phyloP scores from a whole-genome alignment of 495 filamentous ascomycete genomes.

The Cladorrhinum samala region DNA sequence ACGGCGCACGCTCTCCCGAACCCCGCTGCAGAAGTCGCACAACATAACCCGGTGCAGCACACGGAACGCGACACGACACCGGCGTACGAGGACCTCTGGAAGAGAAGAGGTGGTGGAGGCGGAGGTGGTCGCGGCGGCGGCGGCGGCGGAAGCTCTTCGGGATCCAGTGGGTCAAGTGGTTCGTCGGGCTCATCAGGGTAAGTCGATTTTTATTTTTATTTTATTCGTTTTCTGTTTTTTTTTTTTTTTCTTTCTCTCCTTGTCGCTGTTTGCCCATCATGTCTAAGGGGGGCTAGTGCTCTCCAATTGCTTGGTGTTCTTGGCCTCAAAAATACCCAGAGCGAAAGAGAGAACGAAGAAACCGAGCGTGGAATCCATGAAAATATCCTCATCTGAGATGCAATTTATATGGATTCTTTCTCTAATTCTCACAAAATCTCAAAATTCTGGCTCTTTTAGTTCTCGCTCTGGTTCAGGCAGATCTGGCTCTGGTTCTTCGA shows the following conservation, averaged over 20 bases:
- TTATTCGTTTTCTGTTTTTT: constrained; percentile 14
- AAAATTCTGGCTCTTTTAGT: not conserved
- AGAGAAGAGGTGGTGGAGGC: constrained; percentile 51
- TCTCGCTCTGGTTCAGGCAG: not conserved
- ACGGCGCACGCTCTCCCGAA: constrained; percentile 10
- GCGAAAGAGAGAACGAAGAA: no score
- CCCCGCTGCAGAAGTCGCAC: constrained; percentile 16
- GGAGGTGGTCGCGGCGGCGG: constrained; percentile 42
- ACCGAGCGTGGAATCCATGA: no score
- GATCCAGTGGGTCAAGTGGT: not conserved
- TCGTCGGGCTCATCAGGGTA: not conserved
- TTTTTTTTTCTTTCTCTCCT: no score
- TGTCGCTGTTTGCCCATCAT: no score
- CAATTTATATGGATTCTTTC: not conserved
- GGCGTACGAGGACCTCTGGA: constrained; percentile 44
- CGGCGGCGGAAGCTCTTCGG: constrained; percentile 7
- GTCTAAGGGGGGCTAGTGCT: no score
- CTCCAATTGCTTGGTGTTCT: no score
- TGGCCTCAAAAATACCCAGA: no score
- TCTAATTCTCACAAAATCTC: not conserved
- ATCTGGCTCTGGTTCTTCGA: not conserved
- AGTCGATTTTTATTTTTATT: not conserved
- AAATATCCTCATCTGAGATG: no score
- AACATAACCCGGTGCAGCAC: constrained; percentile 17
- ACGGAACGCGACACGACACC: constrained; percentile 20